Conservation (phyloP, 164 flowering plant genomes). For the Warburgia ugandensis region DNA sequence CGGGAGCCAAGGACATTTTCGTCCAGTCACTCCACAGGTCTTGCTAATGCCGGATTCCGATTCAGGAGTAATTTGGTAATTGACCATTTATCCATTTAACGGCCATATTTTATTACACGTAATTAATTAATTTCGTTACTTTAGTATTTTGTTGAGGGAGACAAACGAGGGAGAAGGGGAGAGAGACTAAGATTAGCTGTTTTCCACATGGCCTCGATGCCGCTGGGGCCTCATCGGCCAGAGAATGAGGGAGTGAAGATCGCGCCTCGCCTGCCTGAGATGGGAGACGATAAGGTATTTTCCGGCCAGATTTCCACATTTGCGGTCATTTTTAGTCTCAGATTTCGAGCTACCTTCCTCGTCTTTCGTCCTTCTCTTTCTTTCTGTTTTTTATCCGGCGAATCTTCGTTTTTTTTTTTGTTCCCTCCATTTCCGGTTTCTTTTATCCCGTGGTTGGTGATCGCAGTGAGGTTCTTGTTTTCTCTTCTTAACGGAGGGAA, state of each 20-base stretch:
- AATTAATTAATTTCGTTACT: not conserved
- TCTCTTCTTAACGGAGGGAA: not conserved
- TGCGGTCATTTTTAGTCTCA: not conserved
- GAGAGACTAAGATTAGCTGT: conserved; percentile 6
- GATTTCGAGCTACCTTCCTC: not conserved
- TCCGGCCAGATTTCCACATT: not conserved
- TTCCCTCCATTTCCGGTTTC: not conserved
- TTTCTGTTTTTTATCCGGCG: not conserved
- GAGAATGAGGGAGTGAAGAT: conserved; percentile 17
- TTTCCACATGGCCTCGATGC: conserved; percentile 28
- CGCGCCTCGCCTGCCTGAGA: conserved; percentile 16
- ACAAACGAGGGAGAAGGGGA: not conserved
- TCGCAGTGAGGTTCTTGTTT: not conserved
- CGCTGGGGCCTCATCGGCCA: conserved; percentile 22
- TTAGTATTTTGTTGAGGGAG: not conserved
- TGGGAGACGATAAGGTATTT: conserved; percentile 27
- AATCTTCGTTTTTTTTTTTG: no score
- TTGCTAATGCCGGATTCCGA: not conserved
- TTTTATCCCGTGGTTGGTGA: not conserved
- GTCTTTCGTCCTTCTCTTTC: not conserved
- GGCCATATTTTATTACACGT: not conserved
- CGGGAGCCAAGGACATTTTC: not conserved
- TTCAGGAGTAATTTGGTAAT: not conserved
- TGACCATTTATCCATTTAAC: not conserved
- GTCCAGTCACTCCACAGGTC: not conserved